Conservation (phyloP, 495 filamentous ascomycete genomes). For the Aspergillus indologenus region DNA sequence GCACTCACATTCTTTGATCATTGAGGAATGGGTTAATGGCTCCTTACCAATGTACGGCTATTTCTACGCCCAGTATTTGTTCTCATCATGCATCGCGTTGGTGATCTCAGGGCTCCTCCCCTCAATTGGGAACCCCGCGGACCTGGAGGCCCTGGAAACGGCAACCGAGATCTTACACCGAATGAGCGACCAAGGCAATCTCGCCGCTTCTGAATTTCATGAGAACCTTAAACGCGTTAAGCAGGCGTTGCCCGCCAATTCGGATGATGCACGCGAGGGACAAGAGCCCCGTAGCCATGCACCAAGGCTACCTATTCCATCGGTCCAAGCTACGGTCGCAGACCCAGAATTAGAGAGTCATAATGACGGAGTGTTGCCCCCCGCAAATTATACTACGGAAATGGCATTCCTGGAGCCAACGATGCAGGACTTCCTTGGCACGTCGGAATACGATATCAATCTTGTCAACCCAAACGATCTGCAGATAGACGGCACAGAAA, state of each 20-base stretch:
- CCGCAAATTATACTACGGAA: conserved; percentile 17
- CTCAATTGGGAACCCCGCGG: conserved; percentile 15
- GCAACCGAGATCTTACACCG: conserved; percentile 27
- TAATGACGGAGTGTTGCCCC: background rate
- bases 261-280: background rate
- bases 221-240: conserved; percentile 27
- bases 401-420: conserved; percentile 30
- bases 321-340: background rate
- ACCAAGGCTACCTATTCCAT: background rate
- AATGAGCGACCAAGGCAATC: conserved; percentile 31
- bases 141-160: conserved; percentile 27
- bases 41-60: conserved; percentile 33
- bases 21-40: conserved; percentile 36
- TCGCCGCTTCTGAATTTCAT: conserved; percentile 32
- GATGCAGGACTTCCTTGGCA: conserved; percentile 32
- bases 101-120: conserved; percentile 30
- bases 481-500: conserved; percentile 3
- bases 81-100: conserved; percentile 30
- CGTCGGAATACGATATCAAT: conserved; percentile 12
- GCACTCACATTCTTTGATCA: conserved; percentile 29
- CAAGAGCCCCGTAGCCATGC: conserved; percentile 2
- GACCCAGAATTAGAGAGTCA: background rate
- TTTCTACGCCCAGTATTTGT: conserved; percentile 37
- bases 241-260: conserved; percentile 6
- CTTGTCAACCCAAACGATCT: conserved; percentile 6